phyloP scores from a whole-genome alignment of 2,329 filamentous ascomycete species.

The Decorospora gaudefroyi region DNA sequence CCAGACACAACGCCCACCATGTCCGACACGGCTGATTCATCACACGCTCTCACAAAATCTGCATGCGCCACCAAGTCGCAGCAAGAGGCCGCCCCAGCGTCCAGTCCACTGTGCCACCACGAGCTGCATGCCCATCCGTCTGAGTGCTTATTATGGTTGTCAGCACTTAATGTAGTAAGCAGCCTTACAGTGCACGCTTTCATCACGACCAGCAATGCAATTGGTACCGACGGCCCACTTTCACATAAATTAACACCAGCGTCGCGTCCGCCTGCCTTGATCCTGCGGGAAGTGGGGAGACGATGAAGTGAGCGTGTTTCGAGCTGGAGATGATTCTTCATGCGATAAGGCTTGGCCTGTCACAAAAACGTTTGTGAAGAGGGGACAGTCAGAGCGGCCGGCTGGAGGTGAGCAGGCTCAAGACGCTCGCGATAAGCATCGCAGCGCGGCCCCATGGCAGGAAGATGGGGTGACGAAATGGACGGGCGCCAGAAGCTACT shows the following conservation, averaged over 20 bases:
- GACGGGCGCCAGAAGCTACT: slow-evolving; percentile 11
- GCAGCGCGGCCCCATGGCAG: slow-evolving; percentile 4
- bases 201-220: slow-evolving; percentile 6
- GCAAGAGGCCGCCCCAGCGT: slow-evolving; percentile 5
- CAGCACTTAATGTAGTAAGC: slow-evolving; percentile 34
- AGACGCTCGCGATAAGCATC: not conserved
- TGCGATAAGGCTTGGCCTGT: slow-evolving; percentile 33
- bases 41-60: not conserved
- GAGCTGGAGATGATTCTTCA: slow-evolving; percentile 29
- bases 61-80: slow-evolving; percentile 15
- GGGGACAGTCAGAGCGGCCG: slow-evolving; percentile 1
- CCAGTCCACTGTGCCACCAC: slow-evolving; percentile 13
- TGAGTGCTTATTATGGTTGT: slow-evolving; percentile 30
- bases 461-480: slow-evolving; percentile 17
- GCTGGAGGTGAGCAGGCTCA: no score
- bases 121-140: slow-evolving; percentile 14
- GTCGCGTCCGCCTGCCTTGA: slow-evolving; percentile 15
- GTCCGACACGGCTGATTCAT: not conserved
- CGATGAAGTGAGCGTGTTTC: slow-evolving; percentile 31
- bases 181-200: slow-evolving; percentile 14
- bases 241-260: slow-evolving; percentile 24
- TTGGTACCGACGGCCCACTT: slow-evolving; percentile 16
- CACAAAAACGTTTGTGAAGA: slow-evolving; percentile 30
- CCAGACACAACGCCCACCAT: slow-evolving; percentile 2
- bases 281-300: slow-evolving; percentile 21